Evolutionary conservation across 306 rosid genomes (phyloP), one percentile per base, ranked within the genome.

Genomic region (Rosa rugosa): DNA sequence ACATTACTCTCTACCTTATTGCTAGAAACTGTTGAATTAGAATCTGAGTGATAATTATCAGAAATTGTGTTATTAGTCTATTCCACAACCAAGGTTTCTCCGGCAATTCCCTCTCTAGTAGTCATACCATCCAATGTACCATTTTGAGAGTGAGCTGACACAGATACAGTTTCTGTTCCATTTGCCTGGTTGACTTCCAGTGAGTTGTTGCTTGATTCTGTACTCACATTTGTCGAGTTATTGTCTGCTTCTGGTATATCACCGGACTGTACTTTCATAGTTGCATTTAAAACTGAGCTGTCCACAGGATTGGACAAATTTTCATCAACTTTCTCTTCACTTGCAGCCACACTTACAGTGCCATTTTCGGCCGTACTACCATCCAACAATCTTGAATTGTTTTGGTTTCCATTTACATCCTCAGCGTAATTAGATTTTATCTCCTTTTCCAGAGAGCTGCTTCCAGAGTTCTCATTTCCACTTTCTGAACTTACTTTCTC

Each of bases 401-500:
- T 87, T 46, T 80, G 85, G 31, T 71, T 78, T 69, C 27, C 13
- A 76, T 67, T 54, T 54, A 18, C 10, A 54, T 20, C 60, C 23
- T 54, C 85, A 3, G 85, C 69, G 72, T 53, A 31, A 65, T 69
- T 68, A 4, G 76, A 41, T 78, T 74, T 59, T 38, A 73, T 68
- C 76, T 85, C 89, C 13, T 86, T 80, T 51, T 85, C 86, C 51
- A 77, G 6, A 17, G 10, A 5, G 66, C 72, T 82, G 78, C 68
- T 47, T 62, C 77, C 86, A 18, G 36, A 16, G 77, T 65, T 84
- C 81, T 53, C 88, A 80, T 54, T 81, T 51, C 91, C 63, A 72
- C 84, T 85, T 69, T 81, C 92, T 50, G 80, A 50, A 86, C 79
- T 80, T 75, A 67, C 72, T 71, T 76, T 78, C 64, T 78, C 87